Percentiles rank a stretch among this genome's conserved stretches.
phyloP scores from a whole-genome alignment of 305 asterid genomes.

The Fraxinus greggii region DNA sequence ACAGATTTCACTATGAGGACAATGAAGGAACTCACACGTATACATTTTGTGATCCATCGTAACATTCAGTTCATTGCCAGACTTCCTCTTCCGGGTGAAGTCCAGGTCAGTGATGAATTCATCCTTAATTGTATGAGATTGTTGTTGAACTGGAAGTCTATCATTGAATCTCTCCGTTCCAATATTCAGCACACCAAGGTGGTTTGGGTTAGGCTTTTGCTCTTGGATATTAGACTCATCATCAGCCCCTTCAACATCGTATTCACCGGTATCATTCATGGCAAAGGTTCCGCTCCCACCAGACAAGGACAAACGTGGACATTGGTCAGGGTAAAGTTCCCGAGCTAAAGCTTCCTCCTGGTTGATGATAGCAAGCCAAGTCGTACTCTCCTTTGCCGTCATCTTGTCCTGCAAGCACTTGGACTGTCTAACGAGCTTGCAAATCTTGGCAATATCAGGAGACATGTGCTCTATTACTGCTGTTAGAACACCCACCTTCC shows the following conservation, averaged over 20 bases:
- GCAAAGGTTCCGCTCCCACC: constrained; percentile 48
- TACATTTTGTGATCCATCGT: constrained; percentile 50
- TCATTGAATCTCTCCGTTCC: constrained; percentile 40
- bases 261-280: constrained; percentile 55
- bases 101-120: constrained; percentile 46
- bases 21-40: constrained; percentile 66
- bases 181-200: constrained; percentile 45
- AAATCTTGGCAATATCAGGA: constrained; percentile 66
- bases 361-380: constrained; percentile 65
- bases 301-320: constrained; percentile 52
- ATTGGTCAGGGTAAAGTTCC: constrained; percentile 60
- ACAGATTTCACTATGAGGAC: constrained; percentile 63
- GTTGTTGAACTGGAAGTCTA: constrained; percentile 36
- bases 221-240: constrained; percentile 51
- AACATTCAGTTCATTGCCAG: constrained; percentile 33
- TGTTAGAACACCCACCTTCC: constrained; percentile 69
- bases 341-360: constrained; percentile 67
- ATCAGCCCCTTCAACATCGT: constrained; percentile 66
- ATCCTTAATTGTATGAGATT: constrained; percentile 41
- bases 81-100: constrained; percentile 62
- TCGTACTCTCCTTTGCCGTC: constrained; percentile 78
- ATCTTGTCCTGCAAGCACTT: constrained; percentile 76
- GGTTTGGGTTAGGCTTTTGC: constrained; percentile 57
- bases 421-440: constrained; percentile 68
- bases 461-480: constrained; percentile 71